These are phyloP conservation scores for Purpureocillium lavendulum DNA, from an alignment of 2,329 filamentous ascomycete genomes.

Conservation along the genomic window DNA sequence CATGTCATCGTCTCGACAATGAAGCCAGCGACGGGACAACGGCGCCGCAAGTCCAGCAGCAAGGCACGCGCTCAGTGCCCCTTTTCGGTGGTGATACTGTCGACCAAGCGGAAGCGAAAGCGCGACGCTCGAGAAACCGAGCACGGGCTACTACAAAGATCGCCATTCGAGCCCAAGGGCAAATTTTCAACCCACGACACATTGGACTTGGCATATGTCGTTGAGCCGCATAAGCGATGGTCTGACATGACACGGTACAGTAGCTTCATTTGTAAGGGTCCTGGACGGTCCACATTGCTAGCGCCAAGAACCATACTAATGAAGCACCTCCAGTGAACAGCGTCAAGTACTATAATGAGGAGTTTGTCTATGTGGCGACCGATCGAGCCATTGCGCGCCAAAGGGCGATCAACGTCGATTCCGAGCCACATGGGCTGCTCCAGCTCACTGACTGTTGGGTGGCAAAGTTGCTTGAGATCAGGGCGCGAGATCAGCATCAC, in stretches of 20 bases:
- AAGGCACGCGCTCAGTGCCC: constrained; percentile 52
- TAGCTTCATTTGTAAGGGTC: constrained; percentile 49
- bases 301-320: too few species aligned
- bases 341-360: constrained; percentile 48
- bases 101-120: constrained; percentile 37
- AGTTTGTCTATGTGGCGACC: constrained; percentile 52
- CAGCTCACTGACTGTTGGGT: constrained; percentile 56
- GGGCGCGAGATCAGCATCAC: constrained; percentile 61
- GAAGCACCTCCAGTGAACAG: constrained; percentile 45
- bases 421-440: constrained; percentile 10
- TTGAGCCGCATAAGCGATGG: constrained; percentile 46
- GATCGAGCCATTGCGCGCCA: constrained; percentile 47
- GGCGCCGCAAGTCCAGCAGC: too few species aligned
- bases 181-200: constrained; percentile 45
- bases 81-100: constrained; percentile 32
- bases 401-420: constrained; percentile 13
- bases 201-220: constrained; percentile 46
- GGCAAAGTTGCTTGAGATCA: constrained; percentile 67
- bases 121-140: constrained; percentile 36
- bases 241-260: constrained; percentile 52
- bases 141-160: constrained; percentile 33
- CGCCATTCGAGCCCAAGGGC: constrained; percentile 45
- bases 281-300: constrained; percentile 1
- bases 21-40: too few species aligned
- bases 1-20: too few species aligned